phyloP scores from a whole-genome alignment of 495 filamentous ascomycete species.

The Halenospora varia region DNA sequence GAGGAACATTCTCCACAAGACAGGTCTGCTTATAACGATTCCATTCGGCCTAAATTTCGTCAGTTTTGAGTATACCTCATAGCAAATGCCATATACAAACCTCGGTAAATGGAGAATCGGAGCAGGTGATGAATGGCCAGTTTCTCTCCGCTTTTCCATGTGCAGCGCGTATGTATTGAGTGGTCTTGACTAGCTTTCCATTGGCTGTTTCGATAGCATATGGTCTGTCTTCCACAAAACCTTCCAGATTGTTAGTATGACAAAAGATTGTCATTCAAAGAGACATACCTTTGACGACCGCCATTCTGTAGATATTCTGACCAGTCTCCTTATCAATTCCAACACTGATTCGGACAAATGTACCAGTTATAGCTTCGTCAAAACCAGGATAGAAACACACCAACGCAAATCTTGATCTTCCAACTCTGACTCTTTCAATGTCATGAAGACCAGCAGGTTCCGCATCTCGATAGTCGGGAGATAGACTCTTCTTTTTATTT shows the following conservation, averaged over 20 bases:
- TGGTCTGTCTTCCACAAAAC: constrained; percentile 69
- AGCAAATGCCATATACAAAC: constrained; percentile 39
- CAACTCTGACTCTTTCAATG: constrained; percentile 75
- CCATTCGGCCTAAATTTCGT: constrained; percentile 59
- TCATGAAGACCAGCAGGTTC: constrained; percentile 69
- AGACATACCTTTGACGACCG: constrained; percentile 72
- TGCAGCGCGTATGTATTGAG: constrained; percentile 68
- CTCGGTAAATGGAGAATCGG: constrained; percentile 69
- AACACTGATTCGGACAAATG: constrained; percentile 77
- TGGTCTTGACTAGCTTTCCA: constrained; percentile 68
- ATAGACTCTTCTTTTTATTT: constrained; percentile 33
- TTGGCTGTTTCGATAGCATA: constrained; percentile 72
- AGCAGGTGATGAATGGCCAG: constrained; percentile 81
- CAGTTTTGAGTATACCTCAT: neutral
- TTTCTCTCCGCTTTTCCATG: constrained; percentile 74
- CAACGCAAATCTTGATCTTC: constrained; percentile 73
- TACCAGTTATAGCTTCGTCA: constrained; percentile 69
- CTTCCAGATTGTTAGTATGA: constrained; percentile 48
- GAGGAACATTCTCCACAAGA: constrained; percentile 61
- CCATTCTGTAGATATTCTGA: constrained; percentile 76
- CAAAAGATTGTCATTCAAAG: neutral
- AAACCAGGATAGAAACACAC: constrained; percentile 92
- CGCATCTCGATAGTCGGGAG: constrained; percentile 44
- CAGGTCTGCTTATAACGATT: constrained; percentile 77
- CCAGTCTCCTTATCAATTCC: constrained; percentile 65